Conservation (phyloP, 2,329 filamentous ascomycete species). For the Lecanicillium sp. region DNA sequence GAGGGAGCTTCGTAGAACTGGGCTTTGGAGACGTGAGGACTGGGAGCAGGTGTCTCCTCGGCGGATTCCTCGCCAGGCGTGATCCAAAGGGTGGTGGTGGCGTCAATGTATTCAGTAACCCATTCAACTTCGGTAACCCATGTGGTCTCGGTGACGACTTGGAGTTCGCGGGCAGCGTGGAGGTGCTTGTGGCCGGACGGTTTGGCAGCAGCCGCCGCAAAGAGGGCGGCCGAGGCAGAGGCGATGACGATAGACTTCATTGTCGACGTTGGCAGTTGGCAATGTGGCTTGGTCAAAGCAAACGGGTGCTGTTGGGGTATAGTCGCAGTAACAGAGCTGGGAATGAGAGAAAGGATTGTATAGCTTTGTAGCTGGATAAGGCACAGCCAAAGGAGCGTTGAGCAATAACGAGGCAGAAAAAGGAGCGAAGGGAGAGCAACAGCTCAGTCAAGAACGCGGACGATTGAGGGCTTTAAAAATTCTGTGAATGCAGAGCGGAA, state of each 20-base stretch:
- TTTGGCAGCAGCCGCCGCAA: slow-evolving; percentile 35
- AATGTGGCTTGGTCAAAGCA: background rate
- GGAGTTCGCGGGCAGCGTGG: slow-evolving; percentile 29
- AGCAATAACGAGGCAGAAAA: no score
- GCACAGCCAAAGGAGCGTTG: no score
- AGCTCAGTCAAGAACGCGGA: no score
- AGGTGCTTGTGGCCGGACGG: slow-evolving; percentile 33
- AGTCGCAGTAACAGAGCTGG: slow-evolving; percentile 1
- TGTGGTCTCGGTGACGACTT: slow-evolving; percentile 38
- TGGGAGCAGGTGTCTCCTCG: slow-evolving; percentile 15
- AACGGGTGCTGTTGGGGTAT: slow-evolving; percentile 1
- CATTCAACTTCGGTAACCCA: slow-evolving; percentile 41
- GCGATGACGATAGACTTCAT: slow-evolving; percentile 31
- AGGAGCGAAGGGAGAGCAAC: no score
- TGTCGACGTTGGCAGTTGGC: slow-evolving; percentile 12
- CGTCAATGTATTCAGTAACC: slow-evolving; percentile 40
- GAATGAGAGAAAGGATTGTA: slow-evolving; percentile 15
- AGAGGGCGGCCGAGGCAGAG: slow-evolving; percentile 16
- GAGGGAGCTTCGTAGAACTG: slow-evolving; percentile 20
- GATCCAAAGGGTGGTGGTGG: slow-evolving; percentile 37
- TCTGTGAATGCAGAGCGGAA: no score
- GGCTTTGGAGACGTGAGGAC: slow-evolving; percentile 16
- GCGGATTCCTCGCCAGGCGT: slow-evolving; percentile 22
- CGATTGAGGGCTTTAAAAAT: no score
- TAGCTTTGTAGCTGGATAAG: no score